Conservation (phyloP, 2,329 filamentous ascomycete species). For the Diaporthe nobilis region DNA sequence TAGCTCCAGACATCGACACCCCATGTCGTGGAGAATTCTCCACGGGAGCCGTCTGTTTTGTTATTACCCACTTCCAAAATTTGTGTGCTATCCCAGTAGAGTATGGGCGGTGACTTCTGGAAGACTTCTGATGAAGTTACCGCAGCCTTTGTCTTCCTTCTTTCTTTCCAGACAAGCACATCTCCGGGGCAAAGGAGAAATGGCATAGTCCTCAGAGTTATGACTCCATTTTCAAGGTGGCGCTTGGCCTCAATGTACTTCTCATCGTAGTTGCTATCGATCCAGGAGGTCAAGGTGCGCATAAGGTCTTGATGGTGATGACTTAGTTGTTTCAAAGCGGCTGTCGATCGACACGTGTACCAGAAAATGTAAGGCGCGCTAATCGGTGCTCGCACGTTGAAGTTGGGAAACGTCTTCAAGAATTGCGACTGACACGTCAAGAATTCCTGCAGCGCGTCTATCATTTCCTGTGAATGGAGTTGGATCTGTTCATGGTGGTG, state of each 20-base stretch:
- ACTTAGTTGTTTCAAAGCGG: not conserved
- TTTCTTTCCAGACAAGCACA: not conserved
- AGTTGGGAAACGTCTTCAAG: not conserved
- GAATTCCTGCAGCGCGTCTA: not conserved
- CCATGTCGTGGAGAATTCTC: not conserved
- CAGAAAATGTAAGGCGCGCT: not conserved
- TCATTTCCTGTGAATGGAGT: not conserved
- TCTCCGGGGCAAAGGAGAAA: not conserved
- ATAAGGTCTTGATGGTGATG: not conserved
- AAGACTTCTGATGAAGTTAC: not conserved
- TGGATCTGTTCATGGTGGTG: not conserved
- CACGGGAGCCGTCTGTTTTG: no score
- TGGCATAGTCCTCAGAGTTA: not conserved
- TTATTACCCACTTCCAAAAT: not conserved
- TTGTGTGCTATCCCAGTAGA: not conserved
- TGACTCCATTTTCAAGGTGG: not conserved
- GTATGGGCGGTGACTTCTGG: not conserved
- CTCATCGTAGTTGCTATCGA: not conserved
- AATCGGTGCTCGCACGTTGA: not conserved
- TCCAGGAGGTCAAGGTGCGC: not conserved
- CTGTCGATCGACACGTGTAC: not conserved
- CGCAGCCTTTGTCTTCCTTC: not conserved
- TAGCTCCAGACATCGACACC: not conserved
- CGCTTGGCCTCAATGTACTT: not conserved
- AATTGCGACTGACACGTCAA: not conserved